Percentiles rank a stretch among this genome's conserved stretches.
These are phyloP conservation scores for Margaritispora aquatica DNA, from an alignment of 495 filamentous ascomycete genomes.

Conservation along the genomic window DNA sequence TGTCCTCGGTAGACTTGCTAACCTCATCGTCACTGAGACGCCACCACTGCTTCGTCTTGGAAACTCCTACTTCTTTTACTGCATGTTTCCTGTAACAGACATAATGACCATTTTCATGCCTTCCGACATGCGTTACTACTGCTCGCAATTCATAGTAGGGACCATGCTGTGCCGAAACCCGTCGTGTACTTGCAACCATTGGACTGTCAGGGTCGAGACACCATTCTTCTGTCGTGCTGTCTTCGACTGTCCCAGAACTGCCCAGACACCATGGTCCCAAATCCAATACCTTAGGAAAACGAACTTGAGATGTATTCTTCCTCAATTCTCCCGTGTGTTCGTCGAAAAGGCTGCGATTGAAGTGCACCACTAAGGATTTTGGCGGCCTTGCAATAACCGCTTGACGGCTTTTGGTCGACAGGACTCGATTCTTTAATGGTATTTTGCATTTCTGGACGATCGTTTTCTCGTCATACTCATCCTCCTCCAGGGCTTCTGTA, in stretches of 20 bases:
- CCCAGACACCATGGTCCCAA: constrained; percentile 75
- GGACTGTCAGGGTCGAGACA: constrained; percentile 54
- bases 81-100: constrained; percentile 77
- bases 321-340: constrained; percentile 65
- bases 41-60: constrained; percentile 58
- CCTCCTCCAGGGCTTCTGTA: constrained; percentile 62
- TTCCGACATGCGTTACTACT: constrained; percentile 81
- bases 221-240: constrained; percentile 55
- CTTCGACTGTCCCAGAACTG: constrained; percentile 25
- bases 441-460: constrained; percentile 69
- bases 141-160: constrained; percentile 76
- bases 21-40: constrained; percentile 82
- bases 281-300: constrained; percentile 68
- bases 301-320: constrained; percentile 77
- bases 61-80: constrained; percentile 9
- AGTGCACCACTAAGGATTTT: constrained; percentile 70
- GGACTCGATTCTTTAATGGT: constrained; percentile 55
- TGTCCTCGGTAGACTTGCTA: constrained; percentile 60
- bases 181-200: constrained; percentile 53
- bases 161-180: constrained; percentile 31
- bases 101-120: constrained; percentile 95
- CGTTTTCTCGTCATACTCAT: constrained; percentile 74
- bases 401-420: constrained; percentile 81
- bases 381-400: constrained; percentile 78
- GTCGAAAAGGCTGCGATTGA: constrained; percentile 89